A percentile compares a stretch with the other conserved stretches of the same genome.
phyloP scores from a whole-genome alignment of 2,329 filamentous ascomycete genomes.

The Claviceps sp. region DNA sequence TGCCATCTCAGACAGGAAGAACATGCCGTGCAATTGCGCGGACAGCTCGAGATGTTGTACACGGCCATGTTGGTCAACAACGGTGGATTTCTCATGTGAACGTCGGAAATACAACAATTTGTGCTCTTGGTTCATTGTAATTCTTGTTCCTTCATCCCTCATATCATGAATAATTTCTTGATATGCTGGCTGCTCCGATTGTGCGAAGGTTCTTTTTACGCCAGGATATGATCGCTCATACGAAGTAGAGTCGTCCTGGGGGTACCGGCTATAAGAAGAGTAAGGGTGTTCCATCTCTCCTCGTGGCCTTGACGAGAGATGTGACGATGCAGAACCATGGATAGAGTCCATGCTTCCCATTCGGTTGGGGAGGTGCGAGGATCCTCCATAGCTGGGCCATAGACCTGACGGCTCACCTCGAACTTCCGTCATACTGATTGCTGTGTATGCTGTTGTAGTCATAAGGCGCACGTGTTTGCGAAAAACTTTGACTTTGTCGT shows the following conservation, averaged over 20 bases:
- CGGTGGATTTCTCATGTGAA: constrained; percentile 44
- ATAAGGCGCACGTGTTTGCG: constrained; percentile 37
- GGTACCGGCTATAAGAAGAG: constrained; percentile 38
- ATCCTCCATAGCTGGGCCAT: constrained; percentile 44
- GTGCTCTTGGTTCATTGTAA: constrained; percentile 46
- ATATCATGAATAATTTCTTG: constrained; percentile 49
- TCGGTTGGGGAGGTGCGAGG: constrained; percentile 39
- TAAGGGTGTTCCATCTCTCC: constrained; percentile 38
- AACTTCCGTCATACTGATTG: constrained; percentile 48
- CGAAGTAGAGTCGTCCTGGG: constrained; percentile 39
- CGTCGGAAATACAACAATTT: constrained; percentile 46
- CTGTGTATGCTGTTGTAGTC: constrained; percentile 44
- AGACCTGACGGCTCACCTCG: constrained; percentile 44
- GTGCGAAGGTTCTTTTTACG: constrained; percentile 45
- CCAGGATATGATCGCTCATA: constrained; percentile 43
- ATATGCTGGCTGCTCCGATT: constrained; percentile 41
- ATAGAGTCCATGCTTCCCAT: constrained; percentile 39
- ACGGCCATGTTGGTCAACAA: constrained; percentile 45
- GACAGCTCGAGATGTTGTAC: constrained; percentile 49
- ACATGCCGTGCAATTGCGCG: constrained; percentile 78
- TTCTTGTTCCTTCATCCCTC: constrained; percentile 42
- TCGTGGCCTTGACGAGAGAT: constrained; percentile 32
- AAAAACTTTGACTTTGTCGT: not conserved
- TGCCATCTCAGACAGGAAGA: constrained; percentile 72
- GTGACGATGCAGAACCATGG: constrained; percentile 26